phyloP scores from a whole-genome alignment of 73 alveolate genomes.

The Paramecium pentaurelia region DNA sequence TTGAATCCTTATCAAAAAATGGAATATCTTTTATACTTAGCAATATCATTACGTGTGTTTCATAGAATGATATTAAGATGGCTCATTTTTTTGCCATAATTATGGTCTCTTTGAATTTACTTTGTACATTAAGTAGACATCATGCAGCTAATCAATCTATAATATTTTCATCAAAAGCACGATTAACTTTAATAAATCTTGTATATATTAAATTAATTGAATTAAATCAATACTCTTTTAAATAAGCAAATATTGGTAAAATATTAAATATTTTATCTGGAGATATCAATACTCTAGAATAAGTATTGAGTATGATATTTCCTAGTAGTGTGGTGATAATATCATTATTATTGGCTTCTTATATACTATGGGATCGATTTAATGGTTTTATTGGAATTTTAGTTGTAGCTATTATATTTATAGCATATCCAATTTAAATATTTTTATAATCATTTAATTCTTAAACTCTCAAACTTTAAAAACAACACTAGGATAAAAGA shows the following conservation, averaged over 20 bases:
- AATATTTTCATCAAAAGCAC: background rate
- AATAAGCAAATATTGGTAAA: slow-evolving; percentile 34
- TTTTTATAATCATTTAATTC: background rate
- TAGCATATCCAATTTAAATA: background rate
- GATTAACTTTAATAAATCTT: background rate
- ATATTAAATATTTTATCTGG: slow-evolving; percentile 43
- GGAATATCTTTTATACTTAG: background rate
- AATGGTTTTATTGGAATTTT: background rate
- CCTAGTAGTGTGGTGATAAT: background rate
- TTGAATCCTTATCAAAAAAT: background rate
- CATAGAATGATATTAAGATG: background rate
- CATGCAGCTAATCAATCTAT: background rate
- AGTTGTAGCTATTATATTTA: background rate
- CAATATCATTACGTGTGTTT: background rate
- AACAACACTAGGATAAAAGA: slow-evolving; percentile 17
- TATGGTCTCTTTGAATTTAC: background rate
- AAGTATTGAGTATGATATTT: background rate
- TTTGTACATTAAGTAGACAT: background rate
- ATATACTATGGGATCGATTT: background rate
- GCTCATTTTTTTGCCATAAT: background rate
- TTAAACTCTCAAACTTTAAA: background rate
- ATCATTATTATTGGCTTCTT: background rate
- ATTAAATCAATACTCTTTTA: slow-evolving; percentile 19
- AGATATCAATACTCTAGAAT: slow-evolving; percentile 11
- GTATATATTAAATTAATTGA: background rate